These are phyloP conservation scores for Termitomyces sp. DNA, from an alignment of 768 basidiomycete genomes.

Conservation along the genomic window DNA sequence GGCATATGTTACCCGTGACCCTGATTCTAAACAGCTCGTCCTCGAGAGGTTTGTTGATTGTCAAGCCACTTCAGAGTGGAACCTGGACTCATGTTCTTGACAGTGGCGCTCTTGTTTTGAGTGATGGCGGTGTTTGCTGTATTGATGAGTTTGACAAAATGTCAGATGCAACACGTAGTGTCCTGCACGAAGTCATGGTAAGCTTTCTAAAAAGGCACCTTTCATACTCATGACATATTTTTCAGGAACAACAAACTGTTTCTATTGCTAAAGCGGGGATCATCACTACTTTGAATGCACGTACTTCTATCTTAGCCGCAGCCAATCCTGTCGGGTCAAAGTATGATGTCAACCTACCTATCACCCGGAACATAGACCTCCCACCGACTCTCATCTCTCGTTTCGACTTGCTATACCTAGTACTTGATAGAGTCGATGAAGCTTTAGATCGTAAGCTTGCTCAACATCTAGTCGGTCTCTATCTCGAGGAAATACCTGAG, in stretches of 20 bases:
- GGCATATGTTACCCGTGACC: slow-evolving; percentile 96
- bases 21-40: slow-evolving; percentile 96
- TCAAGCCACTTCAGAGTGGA: background rate
- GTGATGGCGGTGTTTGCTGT: slow-evolving; percentile 96
- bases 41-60: slow-evolving; percentile 69
- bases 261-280: slow-evolving; percentile 99
- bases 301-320: slow-evolving; percentile 97
- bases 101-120: slow-evolving; percentile 90
- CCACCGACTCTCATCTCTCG: slow-evolving; percentile 97
- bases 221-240: background rate
- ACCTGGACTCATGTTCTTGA: background rate
- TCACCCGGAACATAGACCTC: slow-evolving; percentile 94
- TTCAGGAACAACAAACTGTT: slow-evolving; percentile 97
- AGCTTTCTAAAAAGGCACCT: background rate
- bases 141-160: slow-evolving; percentile 99
- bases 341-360: slow-evolving; percentile 87
- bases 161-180: slow-evolving; percentile 95
- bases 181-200: slow-evolving; percentile 98
- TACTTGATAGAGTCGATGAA: slow-evolving; percentile 94
- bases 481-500: slow-evolving; percentile 84
- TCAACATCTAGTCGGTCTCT: slow-evolving; percentile 88
- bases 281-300: slow-evolving; percentile 95
- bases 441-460: slow-evolving; percentile 79
- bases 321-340: slow-evolving; percentile 96
- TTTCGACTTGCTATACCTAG: slow-evolving; percentile 94